A percentile compares a stretch with the other conserved stretches of the same genome.
Evolutionary conservation across 2,329 filamentous ascomycete genomes (phyloP).

Genomic region (Dothistroma pini): DNA sequence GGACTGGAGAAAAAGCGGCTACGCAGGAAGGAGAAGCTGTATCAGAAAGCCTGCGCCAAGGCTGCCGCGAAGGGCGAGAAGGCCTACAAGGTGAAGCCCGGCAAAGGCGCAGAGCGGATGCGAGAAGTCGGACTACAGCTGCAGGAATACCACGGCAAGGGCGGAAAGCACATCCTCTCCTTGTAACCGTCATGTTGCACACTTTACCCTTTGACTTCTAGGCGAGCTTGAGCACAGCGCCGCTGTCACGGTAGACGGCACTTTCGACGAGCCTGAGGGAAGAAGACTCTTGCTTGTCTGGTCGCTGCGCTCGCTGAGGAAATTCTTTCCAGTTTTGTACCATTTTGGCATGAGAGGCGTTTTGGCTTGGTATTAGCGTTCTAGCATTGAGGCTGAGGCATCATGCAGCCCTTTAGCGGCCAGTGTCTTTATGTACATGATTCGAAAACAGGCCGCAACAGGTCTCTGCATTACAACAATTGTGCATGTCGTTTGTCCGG

Average conservation of each 20-base stretch:
- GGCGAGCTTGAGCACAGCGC: slow-evolving; percentile 27
- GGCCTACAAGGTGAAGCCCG: slow-evolving; percentile 68
- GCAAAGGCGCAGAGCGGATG: slow-evolving; percentile 91
- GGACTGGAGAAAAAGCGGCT: slow-evolving; percentile 92
- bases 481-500: neutral
- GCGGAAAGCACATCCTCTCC: slow-evolving; percentile 46
- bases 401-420: neutral
- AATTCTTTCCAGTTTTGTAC: slow-evolving; percentile 1
- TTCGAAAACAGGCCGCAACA: neutral
- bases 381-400: slow-evolving; percentile 7
- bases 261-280: slow-evolving; percentile 7
- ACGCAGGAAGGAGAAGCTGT: slow-evolving; percentile 87
- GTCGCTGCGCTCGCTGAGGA: slow-evolving; percentile 20
- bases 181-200: slow-evolving; percentile 28
- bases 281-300: slow-evolving; percentile 12
- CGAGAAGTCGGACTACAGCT: slow-evolving; percentile 83
- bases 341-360: slow-evolving; percentile 6
- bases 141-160: slow-evolving; percentile 70
- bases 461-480: neutral
- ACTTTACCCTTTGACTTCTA: slow-evolving; percentile 9
- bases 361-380: slow-evolving; percentile 10
- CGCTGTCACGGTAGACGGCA: slow-evolving; percentile 19
- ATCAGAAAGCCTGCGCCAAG: slow-evolving; percentile 83
- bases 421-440: neutral
- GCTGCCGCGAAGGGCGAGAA: slow-evolving; percentile 60